phyloP scores from a whole-genome alignment of 192 early-diverging fungal species.

The Glomus cerebriforme region DNA sequence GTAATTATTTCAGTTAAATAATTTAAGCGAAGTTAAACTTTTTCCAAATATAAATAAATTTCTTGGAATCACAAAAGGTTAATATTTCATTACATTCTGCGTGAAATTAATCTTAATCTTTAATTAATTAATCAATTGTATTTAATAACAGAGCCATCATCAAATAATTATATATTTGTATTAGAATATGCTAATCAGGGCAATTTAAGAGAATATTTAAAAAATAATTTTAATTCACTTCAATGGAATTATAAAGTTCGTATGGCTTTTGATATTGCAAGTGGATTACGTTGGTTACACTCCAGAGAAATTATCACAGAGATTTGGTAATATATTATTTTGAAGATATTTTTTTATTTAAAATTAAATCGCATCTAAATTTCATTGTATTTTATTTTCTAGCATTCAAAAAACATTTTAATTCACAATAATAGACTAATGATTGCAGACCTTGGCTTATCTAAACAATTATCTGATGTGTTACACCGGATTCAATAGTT shows the following conservation, averaged over 20 bases:
- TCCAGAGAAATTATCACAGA: not conserved
- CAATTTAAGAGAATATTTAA: not conserved
- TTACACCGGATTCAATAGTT: not conserved
- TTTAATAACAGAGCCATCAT: not conserved
- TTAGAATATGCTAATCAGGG: not conserved
- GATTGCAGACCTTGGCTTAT: not conserved
- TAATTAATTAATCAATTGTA: not conserved
- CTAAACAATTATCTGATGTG: not conserved
- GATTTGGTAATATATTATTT: not conserved
- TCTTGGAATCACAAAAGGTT: not conserved
- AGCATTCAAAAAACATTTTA: not conserved
- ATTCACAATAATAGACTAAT: not conserved
- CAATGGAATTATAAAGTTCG: not conserved
- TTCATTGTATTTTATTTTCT: not conserved
- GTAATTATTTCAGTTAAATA: not conserved
- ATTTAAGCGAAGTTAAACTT: not conserved
- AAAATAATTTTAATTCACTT: not conserved
- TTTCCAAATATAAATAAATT: not conserved
- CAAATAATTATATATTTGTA: not conserved
- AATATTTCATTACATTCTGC: not conserved
- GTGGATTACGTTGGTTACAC: not conserved
- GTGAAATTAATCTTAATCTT: not conserved
- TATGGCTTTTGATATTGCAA: not conserved
- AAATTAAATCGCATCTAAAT: not conserved
- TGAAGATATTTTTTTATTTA: too few species aligned